Evolutionary conservation across 345 rosid species (phyloP).

Genomic region (Salix arbutifolia): DNA sequence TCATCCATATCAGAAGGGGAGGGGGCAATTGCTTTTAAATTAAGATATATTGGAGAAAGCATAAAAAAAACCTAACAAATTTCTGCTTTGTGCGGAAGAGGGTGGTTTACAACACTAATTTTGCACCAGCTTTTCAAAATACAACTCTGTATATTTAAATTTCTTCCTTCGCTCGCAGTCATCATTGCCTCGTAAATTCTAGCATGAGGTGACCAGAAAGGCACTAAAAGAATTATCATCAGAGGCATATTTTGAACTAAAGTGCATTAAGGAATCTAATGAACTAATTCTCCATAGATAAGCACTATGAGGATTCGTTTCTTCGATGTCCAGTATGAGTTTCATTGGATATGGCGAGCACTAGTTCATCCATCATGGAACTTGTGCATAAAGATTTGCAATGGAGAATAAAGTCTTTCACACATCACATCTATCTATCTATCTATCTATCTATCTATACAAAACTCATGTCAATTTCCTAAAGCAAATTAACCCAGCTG

Average conservation of each 20-base stretch:
- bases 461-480: neutral
- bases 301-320: constrained; percentile 6
- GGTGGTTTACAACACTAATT: neutral
- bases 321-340: neutral
- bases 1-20: neutral
- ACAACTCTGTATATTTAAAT: neutral
- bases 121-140: neutral
- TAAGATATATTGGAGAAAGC: neutral
- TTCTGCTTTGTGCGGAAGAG: neutral
- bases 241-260: constrained; percentile 16
- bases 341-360: constrained; percentile 21
- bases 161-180: neutral
- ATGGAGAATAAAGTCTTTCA: constrained; percentile 19
- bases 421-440: neutral
- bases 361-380: constrained; percentile 12
- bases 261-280: constrained; percentile 17
- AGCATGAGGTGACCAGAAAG: neutral
- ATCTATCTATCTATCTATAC: too few relatives aligned
- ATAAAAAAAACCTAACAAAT: neutral
- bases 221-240: neutral
- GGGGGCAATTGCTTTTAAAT: neutral
- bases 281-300: neutral
- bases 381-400: constrained; percentile 14
- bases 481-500: neutral
- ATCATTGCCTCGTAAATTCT: neutral